Evolutionary conservation across 2,329 filamentous ascomycete species (phyloP), one percentile per base, ranked within the genome.

Genomic region (Hymenoscyphus linearis): DNA sequence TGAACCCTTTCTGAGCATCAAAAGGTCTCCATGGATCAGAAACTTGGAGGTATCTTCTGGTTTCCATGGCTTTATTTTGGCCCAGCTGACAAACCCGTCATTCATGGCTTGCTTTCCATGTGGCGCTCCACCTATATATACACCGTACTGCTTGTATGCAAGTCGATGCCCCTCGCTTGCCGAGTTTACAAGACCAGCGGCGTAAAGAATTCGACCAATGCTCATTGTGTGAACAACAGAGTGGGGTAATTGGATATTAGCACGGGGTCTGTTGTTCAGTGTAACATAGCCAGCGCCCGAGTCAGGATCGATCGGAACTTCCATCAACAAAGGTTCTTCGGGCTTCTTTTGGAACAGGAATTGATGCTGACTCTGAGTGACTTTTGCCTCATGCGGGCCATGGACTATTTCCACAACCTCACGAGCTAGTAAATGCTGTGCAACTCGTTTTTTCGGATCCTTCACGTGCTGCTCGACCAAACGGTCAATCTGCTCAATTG

Each of bases 401-500:
- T 98, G 92, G 1, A 92, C 83, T 2, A 99, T 80, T 56, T 87
- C 82, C 0, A 96, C 79, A 25, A 98, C 88, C 72, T 99, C 93
- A 57, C 80, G 84, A 0, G 95, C 95, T 2, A 99, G 83, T 0
- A 82, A 77, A 71, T 96, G 93, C 69, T 99, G 93, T 2, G 93
- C 92, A 60, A 85, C 73, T 34, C 95, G 85, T 75, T 87, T 85
- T 0, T 86, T 82, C 0, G 90, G 89, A 60, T 93, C 82, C 31
- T 79, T 65, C 9, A 75, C 76, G 67, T 98, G 93, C 64, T 87
- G 74, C 35, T 78, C 73, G 83, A 98, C 89, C 58, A 90, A 74
- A 14, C 78, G 70, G 2, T 80, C 71, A 66, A 99, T 96, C n/a
- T 85, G 74, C 7, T 80, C 71, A 2, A 90, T 68, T 0, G 93